Conservation (phyloP, 257 asterid genomes). For the Nicotiana knightiana region DNA sequence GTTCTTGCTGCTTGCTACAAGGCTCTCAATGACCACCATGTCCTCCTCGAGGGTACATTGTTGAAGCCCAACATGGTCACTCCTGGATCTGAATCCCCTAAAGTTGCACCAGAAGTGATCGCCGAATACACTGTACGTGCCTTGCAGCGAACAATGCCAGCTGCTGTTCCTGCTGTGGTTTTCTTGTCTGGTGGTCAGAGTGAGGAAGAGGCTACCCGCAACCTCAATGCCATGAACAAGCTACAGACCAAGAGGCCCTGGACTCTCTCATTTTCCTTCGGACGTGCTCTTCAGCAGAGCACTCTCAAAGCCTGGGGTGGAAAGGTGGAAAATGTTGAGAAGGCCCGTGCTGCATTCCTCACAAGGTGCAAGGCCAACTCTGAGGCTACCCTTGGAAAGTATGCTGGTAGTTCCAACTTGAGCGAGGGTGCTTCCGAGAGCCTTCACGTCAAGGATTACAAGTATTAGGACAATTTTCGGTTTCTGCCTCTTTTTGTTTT, state of each 20-base stretch:
- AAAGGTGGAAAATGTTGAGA: conserved; percentile 54
- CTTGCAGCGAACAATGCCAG: conserved; percentile 85
- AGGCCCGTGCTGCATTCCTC: conserved; percentile 75
- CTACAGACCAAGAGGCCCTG: conserved; percentile 79
- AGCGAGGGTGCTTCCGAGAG: conserved; percentile 83
- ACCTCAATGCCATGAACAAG: conserved; percentile 88
- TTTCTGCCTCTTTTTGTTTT: neutral
- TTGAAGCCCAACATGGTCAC: conserved; percentile 84
- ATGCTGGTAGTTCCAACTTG: conserved; percentile 42
- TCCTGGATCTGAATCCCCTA: conserved; percentile 58
- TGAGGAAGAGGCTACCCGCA: conserved; percentile 79
- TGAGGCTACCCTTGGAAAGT: conserved; percentile 78
- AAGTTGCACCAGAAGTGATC: conserved; percentile 56
- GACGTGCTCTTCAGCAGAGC: conserved; percentile 93
- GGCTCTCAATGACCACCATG: conserved; percentile 71
- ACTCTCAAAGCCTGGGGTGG: conserved; percentile 95
- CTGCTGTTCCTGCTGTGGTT: conserved; percentile 93
- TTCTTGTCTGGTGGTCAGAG: conserved; percentile 95
- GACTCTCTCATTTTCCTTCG: conserved; percentile 82
- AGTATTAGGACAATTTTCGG: conserved; percentile 37
- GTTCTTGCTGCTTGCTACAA: conserved; percentile 73
- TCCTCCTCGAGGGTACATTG: conserved; percentile 62
- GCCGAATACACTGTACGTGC: conserved; percentile 88
- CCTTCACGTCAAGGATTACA: conserved; percentile 87
- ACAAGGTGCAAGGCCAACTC: conserved; percentile 86